phyloP scores from a whole-genome alignment of 257 asterid species.

The Ocimum tenuiflorum region DNA sequence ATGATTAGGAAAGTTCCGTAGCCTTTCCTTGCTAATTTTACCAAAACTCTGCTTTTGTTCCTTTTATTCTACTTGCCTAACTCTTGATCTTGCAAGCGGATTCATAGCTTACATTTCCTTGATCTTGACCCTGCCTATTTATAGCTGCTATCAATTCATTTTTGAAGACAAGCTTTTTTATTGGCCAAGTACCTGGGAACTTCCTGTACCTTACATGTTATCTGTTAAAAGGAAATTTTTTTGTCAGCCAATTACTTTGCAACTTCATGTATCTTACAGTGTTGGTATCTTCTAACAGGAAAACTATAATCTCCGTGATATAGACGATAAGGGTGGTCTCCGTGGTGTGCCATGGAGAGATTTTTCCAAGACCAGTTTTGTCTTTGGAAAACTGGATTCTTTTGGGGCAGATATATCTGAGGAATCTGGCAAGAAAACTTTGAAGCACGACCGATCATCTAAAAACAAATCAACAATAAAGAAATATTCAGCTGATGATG shows the following conservation, averaged over 20 bases:
- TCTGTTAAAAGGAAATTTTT: no score
- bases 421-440: slow-evolving; percentile 29
- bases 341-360: slow-evolving; percentile 75
- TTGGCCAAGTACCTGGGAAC: no score
- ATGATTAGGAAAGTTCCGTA: background rate
- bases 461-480: slow-evolving; percentile 37
- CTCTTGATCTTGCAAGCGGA: background rate
- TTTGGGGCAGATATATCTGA: slow-evolving; percentile 24
- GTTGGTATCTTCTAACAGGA: slow-evolving; percentile 31
- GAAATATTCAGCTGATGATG: slow-evolving; percentile 34
- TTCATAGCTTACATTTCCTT: background rate
- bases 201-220: no score
- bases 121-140: background rate
- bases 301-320: slow-evolving; percentile 11
- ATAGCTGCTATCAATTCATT: no score
- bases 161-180: no score
- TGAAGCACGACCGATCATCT: slow-evolving; percentile 26
- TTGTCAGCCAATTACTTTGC: background rate
- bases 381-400: slow-evolving; percentile 29
- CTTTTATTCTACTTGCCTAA: no score
- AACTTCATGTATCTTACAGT: slow-evolving; percentile 7
- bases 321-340: slow-evolving; percentile 35
- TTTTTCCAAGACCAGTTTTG: slow-evolving; percentile 53
- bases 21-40: slow-evolving; percentile 1
- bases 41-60: background rate